Percentiles rank a stretch among this genome's conserved stretches.
phyloP scores from a whole-genome alignment of 108 stramenopile species.

The Thalassiosira profunda region DNA sequence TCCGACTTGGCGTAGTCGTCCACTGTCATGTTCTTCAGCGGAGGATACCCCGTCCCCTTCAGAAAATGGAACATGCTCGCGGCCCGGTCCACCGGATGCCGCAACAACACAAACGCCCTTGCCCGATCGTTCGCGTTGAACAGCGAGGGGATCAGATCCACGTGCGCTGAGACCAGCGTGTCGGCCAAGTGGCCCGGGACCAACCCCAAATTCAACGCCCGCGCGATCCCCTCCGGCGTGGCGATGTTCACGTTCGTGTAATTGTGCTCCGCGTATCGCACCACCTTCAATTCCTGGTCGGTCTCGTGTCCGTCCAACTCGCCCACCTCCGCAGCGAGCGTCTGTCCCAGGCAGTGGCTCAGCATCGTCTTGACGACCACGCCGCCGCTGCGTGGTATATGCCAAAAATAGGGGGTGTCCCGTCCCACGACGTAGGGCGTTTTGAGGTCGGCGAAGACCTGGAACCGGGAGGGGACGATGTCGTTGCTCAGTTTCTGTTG shows the following conservation, averaged over 20 bases:
- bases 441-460: conserved; percentile 32
- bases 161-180: conserved; percentile 25
- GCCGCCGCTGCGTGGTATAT: conserved; percentile 52
- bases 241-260: conserved; percentile 57
- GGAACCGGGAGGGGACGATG: conserved; percentile 19
- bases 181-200: conserved; percentile 38
- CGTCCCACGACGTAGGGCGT: conserved; percentile 28
- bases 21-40: conserved; percentile 39
- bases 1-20: conserved; percentile 57
- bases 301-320: conserved; percentile 26
- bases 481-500: conserved; percentile 12
- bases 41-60: conserved; percentile 24
- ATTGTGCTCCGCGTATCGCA: conserved; percentile 41
- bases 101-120: conserved; percentile 42
- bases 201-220: conserved; percentile 32
- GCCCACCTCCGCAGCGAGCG: conserved; percentile 45
- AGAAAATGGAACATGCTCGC: conserved; percentile 49
- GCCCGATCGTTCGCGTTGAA: conserved; percentile 40
- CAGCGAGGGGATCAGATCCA: conserved; percentile 39
- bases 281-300: conserved; percentile 37
- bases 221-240: conserved; percentile 41
- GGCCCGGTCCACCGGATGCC: conserved; percentile 55
- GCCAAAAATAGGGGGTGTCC: conserved; percentile 59
- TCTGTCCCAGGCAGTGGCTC: conserved; percentile 42
- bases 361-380: conserved; percentile 43